phyloP scores from a whole-genome alignment of 352 stramenopile genomes.

The Albugo laibachii region DNA sequence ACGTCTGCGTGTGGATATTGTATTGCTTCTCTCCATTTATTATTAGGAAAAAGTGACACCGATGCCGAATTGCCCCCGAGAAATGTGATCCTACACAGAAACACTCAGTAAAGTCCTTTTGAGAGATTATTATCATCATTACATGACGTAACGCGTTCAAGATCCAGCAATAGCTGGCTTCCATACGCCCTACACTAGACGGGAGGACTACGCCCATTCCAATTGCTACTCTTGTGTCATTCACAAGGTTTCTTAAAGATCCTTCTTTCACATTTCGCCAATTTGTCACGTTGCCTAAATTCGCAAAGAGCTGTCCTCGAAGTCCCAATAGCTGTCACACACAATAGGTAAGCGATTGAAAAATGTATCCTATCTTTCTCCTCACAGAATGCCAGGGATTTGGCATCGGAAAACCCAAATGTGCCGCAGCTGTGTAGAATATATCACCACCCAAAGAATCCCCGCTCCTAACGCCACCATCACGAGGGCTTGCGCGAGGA shows the following conservation, averaged over 20 bases:
- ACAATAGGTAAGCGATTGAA: not conserved
- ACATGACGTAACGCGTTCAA: slow-evolving; percentile 62
- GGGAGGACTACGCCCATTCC: slow-evolving; percentile 76
- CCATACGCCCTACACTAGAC: slow-evolving; percentile 68
- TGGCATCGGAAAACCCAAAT: slow-evolving; percentile 72
- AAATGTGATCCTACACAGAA: too few relatives aligned
- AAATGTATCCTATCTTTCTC: not conserved
- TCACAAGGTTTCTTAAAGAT: slow-evolving; percentile 74
- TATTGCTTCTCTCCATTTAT: too few relatives aligned
- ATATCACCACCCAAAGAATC: slow-evolving; percentile 80
- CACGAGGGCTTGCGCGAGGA: slow-evolving; percentile 63
- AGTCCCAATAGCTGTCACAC: slow-evolving; percentile 18
- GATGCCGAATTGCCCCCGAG: too few relatives aligned
- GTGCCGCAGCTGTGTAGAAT: slow-evolving; percentile 70
- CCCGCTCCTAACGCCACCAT: slow-evolving; percentile 61
- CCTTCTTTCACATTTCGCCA: slow-evolving; percentile 70
- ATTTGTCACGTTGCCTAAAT: slow-evolving; percentile 77
- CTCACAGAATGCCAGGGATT: slow-evolving; percentile 51
- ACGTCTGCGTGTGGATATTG: too few relatives aligned
- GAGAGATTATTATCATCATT: too few relatives aligned
- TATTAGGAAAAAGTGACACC: too few relatives aligned
- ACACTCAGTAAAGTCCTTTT: too few relatives aligned
- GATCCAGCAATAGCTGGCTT: slow-evolving; percentile 85
- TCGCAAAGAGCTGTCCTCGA: slow-evolving; percentile 76
- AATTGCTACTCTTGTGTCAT: slow-evolving; percentile 73